phyloP scores from a whole-genome alignment of 352 stramenopile genomes.

The Pythium rhizo-oryzae region DNA sequence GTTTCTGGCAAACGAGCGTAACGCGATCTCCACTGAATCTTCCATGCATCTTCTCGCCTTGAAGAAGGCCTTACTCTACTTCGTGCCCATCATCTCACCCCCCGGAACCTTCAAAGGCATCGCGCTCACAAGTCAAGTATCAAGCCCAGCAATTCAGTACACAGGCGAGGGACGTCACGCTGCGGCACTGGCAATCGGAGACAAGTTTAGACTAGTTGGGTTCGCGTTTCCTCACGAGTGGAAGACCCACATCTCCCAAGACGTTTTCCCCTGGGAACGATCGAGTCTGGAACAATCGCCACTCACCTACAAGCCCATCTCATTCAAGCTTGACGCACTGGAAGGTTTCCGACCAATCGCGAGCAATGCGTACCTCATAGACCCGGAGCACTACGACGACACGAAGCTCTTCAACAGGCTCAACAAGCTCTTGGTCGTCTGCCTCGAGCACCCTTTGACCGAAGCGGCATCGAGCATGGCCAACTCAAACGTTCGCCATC shows the following conservation, averaged over 20 bases:
- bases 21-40: no score
- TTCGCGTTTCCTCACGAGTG: not conserved
- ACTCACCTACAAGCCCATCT: no score
- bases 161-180: not conserved
- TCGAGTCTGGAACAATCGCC: not conserved
- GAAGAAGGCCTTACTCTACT: not conserved
- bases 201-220: not conserved
- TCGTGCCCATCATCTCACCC: not conserved
- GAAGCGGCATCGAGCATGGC: no score
- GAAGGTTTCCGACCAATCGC: not conserved
- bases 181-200: not conserved
- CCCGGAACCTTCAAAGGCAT: not conserved
- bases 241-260: not conserved
- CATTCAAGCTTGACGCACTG: no score
- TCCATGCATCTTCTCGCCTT: slow-evolving; percentile 3
- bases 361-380: not conserved
- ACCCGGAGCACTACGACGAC: not conserved
- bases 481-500: no score
- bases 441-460: not conserved
- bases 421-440: no score
- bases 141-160: not conserved
- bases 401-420: not conserved
- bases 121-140: not conserved
- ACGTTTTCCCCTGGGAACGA: not conserved
- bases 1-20: no score